Evolutionary conservation across 225 moss, liverwort and hornwort genomes (phyloP), one percentile per base, ranked within the genome.

Genomic region (Thuidium tamariscinum): DNA sequence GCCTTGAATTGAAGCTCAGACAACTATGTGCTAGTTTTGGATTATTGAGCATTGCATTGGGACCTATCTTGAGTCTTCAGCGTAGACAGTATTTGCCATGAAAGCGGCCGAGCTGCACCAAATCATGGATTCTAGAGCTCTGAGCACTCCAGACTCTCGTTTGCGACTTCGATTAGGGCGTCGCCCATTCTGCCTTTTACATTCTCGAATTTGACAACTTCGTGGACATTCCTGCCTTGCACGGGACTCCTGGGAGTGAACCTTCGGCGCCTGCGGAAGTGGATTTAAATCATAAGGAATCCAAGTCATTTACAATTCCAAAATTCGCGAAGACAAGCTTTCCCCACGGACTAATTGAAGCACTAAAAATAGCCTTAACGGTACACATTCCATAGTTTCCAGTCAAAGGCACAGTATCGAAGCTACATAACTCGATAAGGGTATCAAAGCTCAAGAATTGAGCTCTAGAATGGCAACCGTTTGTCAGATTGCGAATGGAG

Each of bases 181-280:
- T 60, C 61, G 60, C 77, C 34, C 87, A 77, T 87, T 61, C 87
- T 75, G 77, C 87, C 83, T 30, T 66, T 8, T 3, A 79, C 67
- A 44, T 72, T 85, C 63, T 86, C 69, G 76, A 89, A 92, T 10
- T 29, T 41, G 49, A 86, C 90, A 12, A 56, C n/a, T n/a, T 88
- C 92, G 7, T 39, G 85, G 59, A 51, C 81, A 21, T 84, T 76
- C 69, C 87, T 87, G 16, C 78, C 75, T 89, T 80, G 90, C 56
- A 80, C 44, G 25, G 57, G 74, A 21, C 74, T 52, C 83, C 89
- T 87, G 37, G 81, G 44, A 21, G 79, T 32, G 44, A 89, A 88
- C 75, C 66, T 90, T 39, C 89, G 90, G 37, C 90, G 90, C 87
- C 92, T 91, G 89, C 26, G 36, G 69, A 56, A 83, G 37, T 23